Evolutionary conservation across 805 yeast genomes (phyloP).

Genomic region (Komagataella ulmi): DNA sequence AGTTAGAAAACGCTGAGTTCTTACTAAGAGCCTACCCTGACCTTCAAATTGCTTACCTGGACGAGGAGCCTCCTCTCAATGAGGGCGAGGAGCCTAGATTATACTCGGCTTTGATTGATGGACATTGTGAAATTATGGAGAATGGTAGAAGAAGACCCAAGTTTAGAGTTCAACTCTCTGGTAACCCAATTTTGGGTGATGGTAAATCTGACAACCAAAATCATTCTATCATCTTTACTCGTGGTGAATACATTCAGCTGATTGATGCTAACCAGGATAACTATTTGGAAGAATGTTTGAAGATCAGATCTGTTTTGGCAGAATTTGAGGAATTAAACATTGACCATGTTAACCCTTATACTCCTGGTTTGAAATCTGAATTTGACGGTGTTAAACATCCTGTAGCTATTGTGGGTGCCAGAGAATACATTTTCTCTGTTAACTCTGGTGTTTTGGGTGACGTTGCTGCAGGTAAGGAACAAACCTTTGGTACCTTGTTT

Average conservation of each 20-base stretch:
- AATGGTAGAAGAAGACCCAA: slow-evolving; percentile 67
- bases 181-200: slow-evolving; percentile 79
- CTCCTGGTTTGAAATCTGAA: slow-evolving; percentile 48
- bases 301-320: slow-evolving; percentile 68
- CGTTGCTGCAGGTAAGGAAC: slow-evolving; percentile 86
- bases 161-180: slow-evolving; percentile 66
- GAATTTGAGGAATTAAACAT: slow-evolving; percentile 70
- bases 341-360: slow-evolving; percentile 73
- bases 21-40: slow-evolving; percentile 77
- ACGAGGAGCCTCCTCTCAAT: slow-evolving; percentile 73
- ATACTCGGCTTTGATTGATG: slow-evolving; percentile 70
- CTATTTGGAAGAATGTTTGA: slow-evolving; percentile 74
- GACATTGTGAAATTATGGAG: slow-evolving; percentile 60
- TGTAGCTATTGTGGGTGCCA: slow-evolving; percentile 78
- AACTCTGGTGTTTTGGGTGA: slow-evolving; percentile 79
- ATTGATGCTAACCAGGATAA: slow-evolving; percentile 84
- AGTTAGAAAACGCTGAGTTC: slow-evolving; percentile 69
- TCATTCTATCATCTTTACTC: slow-evolving; percentile 63
- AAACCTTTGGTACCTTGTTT: slow-evolving; percentile 75
- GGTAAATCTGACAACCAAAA: slow-evolving; percentile 85
- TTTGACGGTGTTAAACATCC: slow-evolving; percentile 44
- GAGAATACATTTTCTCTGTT: slow-evolving; percentile 81
- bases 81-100: slow-evolving; percentile 62
- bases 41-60: slow-evolving; percentile 82
- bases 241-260: slow-evolving; percentile 79